Conservation (phyloP, 73 alveolate genomes). For the Stentor roeselii region DNA sequence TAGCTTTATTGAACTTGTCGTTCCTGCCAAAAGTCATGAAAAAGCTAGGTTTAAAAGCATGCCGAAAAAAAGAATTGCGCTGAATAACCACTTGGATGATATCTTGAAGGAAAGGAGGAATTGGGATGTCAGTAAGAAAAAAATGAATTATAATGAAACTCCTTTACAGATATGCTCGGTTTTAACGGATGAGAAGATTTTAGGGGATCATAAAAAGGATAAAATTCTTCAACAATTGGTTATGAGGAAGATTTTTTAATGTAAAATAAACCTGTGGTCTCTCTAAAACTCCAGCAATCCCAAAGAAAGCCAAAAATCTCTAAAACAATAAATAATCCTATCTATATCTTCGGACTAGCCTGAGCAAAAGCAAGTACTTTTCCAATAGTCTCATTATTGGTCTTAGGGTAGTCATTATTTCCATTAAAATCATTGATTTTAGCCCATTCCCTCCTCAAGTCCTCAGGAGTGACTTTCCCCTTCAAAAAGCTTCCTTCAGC, state of each 20-base stretch:
- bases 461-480: not conserved
- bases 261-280: too few species aligned
- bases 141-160: not conserved
- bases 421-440: not conserved
- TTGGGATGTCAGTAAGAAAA: not conserved
- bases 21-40: not conserved
- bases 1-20: not conserved
- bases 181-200: not conserved
- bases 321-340: too few species aligned
- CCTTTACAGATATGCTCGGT: conserved; percentile 9
- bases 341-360: too few species aligned
- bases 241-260: not conserved
- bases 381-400: too few species aligned
- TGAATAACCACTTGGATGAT: not conserved
- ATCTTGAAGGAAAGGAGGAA: not conserved
- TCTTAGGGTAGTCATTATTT: not conserved
- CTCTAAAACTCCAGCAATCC: too few species aligned
- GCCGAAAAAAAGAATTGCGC: not conserved
- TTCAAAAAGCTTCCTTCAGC: not conserved
- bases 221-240: not conserved
- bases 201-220: not conserved
- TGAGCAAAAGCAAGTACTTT: too few species aligned
- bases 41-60: not conserved
- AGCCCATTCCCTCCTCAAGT: not conserved
- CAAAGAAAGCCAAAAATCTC: too few species aligned